These are phyloP conservation scores for Aurifilum marmelostoma DNA, from an alignment of 2,329 filamentous ascomycete species.

Conservation along the genomic window DNA sequence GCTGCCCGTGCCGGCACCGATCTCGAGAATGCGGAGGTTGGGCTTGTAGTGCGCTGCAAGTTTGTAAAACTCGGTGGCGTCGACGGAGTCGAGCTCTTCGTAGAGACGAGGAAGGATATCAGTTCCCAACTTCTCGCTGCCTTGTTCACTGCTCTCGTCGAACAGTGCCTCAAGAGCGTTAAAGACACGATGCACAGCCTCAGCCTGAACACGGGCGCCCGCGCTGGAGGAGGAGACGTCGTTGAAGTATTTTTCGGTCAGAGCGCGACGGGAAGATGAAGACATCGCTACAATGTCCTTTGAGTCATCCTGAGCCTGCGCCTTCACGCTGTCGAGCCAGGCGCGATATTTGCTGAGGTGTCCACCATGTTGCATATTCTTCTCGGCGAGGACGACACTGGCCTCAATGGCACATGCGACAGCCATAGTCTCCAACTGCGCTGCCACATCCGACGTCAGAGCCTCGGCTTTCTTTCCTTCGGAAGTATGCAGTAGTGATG, in stretches of 20 bases:
- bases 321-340: background rate
- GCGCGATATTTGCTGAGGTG: background rate
- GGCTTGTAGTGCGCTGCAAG: background rate
- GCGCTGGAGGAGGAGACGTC: background rate
- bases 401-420: background rate
- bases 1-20: slow-evolving; percentile 48
- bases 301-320: background rate
- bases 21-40: slow-evolving; percentile 39
- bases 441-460: background rate
- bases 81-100: background rate
- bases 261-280: background rate
- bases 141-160: background rate
- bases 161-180: background rate
- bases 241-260: background rate
- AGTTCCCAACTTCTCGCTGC: background rate
- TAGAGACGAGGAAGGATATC: background rate
- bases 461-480: background rate
- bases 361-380: background rate
- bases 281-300: background rate
- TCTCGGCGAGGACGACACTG: background rate
- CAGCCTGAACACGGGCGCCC: background rate
- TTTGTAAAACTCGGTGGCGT: background rate
- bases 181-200: background rate
- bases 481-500: background rate
- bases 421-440: background rate